phyloP scores from a whole-genome alignment of 2,329 filamentous ascomycete genomes.

The Tolypocladium paradoxum region DNA sequence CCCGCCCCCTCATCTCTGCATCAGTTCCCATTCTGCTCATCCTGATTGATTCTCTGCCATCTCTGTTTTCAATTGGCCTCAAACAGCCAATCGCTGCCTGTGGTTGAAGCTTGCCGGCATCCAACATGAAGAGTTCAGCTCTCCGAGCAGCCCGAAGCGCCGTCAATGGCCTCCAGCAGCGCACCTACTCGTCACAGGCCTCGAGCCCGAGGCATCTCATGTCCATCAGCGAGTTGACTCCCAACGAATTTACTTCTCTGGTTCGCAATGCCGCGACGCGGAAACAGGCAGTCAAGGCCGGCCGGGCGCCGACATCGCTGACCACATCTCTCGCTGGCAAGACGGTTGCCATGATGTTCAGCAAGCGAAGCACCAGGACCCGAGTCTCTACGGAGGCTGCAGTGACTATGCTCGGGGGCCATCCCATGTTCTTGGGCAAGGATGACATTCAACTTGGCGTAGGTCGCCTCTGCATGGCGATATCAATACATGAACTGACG shows the following conservation, averaged over 20 bases:
- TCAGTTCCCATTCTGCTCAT: neutral
- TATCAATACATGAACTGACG: neutral
- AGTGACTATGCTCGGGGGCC: conserved; percentile 76
- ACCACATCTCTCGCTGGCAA: conserved; percentile 56
- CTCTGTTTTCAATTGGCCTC: neutral
- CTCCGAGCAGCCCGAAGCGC: conserved; percentile 22
- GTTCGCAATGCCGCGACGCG: conserved; percentile 71
- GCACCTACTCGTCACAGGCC: conserved; percentile 29
- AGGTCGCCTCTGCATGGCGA: conserved; percentile 17
- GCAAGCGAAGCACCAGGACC: conserved; percentile 87
- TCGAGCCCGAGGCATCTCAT: conserved; percentile 68
- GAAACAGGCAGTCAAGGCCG: conserved; percentile 68
- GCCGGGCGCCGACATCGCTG: conserved; percentile 42
- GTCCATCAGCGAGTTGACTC: conserved; percentile 77
- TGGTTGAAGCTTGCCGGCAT: neutral
- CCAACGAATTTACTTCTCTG: conserved; percentile 68
- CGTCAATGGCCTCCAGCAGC: conserved; percentile 25
- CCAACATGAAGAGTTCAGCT: conserved; percentile 22
- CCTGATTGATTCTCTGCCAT: neutral
- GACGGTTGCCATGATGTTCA: conserved; percentile 93
- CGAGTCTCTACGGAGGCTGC: conserved; percentile 89
- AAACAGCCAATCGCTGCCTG: neutral
- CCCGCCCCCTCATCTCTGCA: neutral
- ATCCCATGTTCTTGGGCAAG: conserved; percentile 93
- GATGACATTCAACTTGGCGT: conserved; percentile 94